Evolutionary conservation across 331 rosid genomes (phyloP), one percentile per base, ranked within the genome.

Genomic region (Cydonia oblonga): DNA sequence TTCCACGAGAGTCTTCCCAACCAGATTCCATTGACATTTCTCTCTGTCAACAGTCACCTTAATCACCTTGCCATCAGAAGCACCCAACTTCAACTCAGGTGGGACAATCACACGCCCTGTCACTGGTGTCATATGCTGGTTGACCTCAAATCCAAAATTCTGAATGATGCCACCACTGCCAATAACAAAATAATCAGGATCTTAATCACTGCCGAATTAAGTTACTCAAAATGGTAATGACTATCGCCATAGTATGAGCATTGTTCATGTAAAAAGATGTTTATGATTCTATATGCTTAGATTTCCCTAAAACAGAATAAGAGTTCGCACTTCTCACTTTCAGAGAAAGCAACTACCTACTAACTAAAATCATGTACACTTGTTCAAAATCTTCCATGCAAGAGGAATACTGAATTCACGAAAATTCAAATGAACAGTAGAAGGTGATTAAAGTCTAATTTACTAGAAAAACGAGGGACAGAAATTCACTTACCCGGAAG

Each of bases 21-120:
- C 68, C 2, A 91, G 84, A 52, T 91, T 91, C 97, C 92, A 91
- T 2, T 89, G 89, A 54, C 90, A 81, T 78, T 86, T 91, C 75
- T 85, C 86, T 22, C 26, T 64, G 67, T 91, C 97, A 64, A 87
- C 81, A 19, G 61, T 60, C 61, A 86, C 51, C 24, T 69, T 85
- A 26, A 66, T 66, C 42, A 25, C 30, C 82, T 44, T 79, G 58
- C 96, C 97, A 72, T 71, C 76, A 12, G 76, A 66, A 79, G 78
- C 79, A 18, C 88, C 87, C 33, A 89, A 32, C 79, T 81, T 89
- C 84, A 91, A 70, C 64, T 49, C 82, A 25, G 97, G 97, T 14
- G 97, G 96, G 18, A 68, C 84, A 73, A 91, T 83, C 51, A 89
- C 83, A 24, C 91, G 88, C 71, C 88, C 97, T 11, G 28, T 51